Evolutionary conservation across 805 yeast genomes (phyloP).

Genomic region (Torulaspora delbrueckii): DNA sequence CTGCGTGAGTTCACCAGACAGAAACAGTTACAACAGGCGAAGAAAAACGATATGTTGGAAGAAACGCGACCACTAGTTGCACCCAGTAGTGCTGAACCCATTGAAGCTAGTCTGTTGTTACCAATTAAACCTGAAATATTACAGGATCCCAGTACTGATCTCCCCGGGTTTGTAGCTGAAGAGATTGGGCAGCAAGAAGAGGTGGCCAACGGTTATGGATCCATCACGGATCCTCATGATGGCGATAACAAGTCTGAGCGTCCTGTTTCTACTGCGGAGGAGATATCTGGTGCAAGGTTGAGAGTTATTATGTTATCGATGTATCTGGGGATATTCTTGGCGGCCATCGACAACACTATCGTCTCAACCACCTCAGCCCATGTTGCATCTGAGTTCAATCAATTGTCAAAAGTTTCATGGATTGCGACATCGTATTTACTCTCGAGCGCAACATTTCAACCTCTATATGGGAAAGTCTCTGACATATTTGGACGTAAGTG

Average conservation of each 20-base stretch:
- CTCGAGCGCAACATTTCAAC: slow-evolving; percentile 69
- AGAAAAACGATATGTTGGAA: neutral
- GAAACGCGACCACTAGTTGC: neutral
- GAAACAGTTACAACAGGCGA: slow-evolving; percentile 1
- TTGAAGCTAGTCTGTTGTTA: neutral
- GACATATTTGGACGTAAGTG: slow-evolving; percentile 68
- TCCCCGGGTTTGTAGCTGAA: slow-evolving; percentile 36
- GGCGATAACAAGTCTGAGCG: slow-evolving; percentile 1
- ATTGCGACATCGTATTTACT: slow-evolving; percentile 66
- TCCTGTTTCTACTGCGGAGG: slow-evolving; percentile 4
- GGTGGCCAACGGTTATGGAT: slow-evolving; percentile 6
- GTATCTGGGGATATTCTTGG: slow-evolving; percentile 49
- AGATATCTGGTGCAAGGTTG: slow-evolving; percentile 17
- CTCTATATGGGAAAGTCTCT: slow-evolving; percentile 63
- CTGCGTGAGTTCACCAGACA: slow-evolving; percentile 12
- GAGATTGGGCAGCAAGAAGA: slow-evolving; percentile 30
- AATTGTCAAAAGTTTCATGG: slow-evolving; percentile 62
- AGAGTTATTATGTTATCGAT: slow-evolving; percentile 39
- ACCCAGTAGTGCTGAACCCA: neutral
- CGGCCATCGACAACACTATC: slow-evolving; percentile 64
- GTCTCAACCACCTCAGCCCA: slow-evolving; percentile 60
- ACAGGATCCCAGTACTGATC: slow-evolving; percentile 33
- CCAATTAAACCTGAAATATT: slow-evolving; percentile 15
- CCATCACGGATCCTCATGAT: slow-evolving; percentile 2
- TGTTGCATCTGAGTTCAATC: slow-evolving; percentile 65